A percentile compares a stretch with the other conserved stretches of the same genome.
Evolutionary conservation across 352 stramenopile species (phyloP).

Genomic region (Lagenidium giganteum): DNA sequence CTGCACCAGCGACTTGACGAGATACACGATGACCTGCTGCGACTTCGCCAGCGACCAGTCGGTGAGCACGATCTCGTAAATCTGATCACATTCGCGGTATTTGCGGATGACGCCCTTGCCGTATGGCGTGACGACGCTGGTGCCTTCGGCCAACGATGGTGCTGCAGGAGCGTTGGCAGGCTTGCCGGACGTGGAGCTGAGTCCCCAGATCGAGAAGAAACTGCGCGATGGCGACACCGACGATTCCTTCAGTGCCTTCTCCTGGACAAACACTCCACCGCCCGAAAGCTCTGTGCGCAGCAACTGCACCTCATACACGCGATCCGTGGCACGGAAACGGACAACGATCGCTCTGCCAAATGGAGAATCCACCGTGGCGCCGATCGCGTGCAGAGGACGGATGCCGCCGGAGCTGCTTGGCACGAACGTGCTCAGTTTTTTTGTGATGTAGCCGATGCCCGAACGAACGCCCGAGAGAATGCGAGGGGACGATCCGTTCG

Average conservation of each 20-base stretch:
- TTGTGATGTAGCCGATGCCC: slow-evolving; percentile 72
- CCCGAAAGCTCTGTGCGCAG: slow-evolving; percentile 34
- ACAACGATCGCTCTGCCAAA: slow-evolving; percentile 72
- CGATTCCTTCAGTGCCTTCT: slow-evolving; percentile 39
- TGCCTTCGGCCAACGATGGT: slow-evolving; percentile 20
- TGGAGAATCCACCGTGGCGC: slow-evolving; percentile 60
- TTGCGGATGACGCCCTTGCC: slow-evolving; percentile 49
- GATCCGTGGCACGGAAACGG: slow-evolving; percentile 51
- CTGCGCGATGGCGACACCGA: slow-evolving; percentile 51
- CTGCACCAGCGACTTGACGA: slow-evolving; percentile 40
- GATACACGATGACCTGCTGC: slow-evolving; percentile 42
- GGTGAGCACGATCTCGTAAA: slow-evolving; percentile 47
- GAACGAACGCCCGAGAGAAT: slow-evolving; percentile 75
- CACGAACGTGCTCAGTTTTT: slow-evolving; percentile 73
- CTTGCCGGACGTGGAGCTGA: slow-evolving; percentile 23
- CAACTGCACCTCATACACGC: slow-evolving; percentile 67
- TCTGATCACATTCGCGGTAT: slow-evolving; percentile 32
- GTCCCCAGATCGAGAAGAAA: slow-evolving; percentile 64
- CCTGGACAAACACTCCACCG: slow-evolving; percentile 44
- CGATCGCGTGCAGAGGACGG: slow-evolving; percentile 49
- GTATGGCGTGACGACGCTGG: slow-evolving; percentile 47
- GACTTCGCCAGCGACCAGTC: slow-evolving; percentile 37
- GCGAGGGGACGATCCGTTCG: slow-evolving; percentile 40
- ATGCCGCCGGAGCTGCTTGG: slow-evolving; percentile 22
- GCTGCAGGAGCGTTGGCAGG: slow-evolving; percentile 1